Percentiles rank a stretch among this genome's conserved stretches.
phyloP scores from a whole-genome alignment of 202 grass and related monocot genomes.

The Elaeis oleifera region DNA sequence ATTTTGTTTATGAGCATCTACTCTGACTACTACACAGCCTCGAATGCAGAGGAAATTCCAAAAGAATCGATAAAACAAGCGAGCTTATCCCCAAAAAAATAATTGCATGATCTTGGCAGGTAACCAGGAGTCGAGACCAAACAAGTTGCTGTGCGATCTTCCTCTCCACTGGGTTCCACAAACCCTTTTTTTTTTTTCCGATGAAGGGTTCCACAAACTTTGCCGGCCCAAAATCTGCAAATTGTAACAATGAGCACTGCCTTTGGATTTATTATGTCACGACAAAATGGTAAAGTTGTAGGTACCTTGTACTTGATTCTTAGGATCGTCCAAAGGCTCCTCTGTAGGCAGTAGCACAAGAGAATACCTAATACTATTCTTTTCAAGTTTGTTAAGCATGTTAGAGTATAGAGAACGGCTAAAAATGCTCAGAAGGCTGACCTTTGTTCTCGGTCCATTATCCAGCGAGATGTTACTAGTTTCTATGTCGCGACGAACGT shows the following conservation, averaged over 20 bases:
- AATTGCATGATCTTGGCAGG: constrained; percentile 26
- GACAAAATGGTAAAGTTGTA: no score
- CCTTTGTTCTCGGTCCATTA: constrained; percentile 49
- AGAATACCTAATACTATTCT: not conserved
- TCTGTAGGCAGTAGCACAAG: no score
- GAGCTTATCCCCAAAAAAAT: not conserved
- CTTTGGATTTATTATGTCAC: no score
- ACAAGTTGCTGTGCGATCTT: constrained; percentile 38
- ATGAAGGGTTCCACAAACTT: constrained; percentile 40
- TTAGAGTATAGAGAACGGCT: not conserved
- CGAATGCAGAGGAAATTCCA: no score
- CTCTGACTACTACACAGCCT: no score
- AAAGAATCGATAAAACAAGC: not conserved
- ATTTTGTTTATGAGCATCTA: no score
- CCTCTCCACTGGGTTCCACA: constrained; percentile 41
- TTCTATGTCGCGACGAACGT: constrained; percentile 58
- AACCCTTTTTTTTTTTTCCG: constrained; percentile 5
- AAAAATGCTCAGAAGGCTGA: constrained; percentile 4
- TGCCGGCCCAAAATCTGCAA: constrained; percentile 53
- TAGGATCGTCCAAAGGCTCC: no score
- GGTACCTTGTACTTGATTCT: no score
- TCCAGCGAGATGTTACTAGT: constrained; percentile 64
- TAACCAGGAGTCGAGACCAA: constrained; percentile 59
- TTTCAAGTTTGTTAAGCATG: not conserved
- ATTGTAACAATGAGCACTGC: constrained; percentile 15